These are phyloP conservation scores for Fusarium verticillioides DNA, from an alignment of 2,329 filamentous ascomycete genomes.

Conservation along the genomic window DNA sequence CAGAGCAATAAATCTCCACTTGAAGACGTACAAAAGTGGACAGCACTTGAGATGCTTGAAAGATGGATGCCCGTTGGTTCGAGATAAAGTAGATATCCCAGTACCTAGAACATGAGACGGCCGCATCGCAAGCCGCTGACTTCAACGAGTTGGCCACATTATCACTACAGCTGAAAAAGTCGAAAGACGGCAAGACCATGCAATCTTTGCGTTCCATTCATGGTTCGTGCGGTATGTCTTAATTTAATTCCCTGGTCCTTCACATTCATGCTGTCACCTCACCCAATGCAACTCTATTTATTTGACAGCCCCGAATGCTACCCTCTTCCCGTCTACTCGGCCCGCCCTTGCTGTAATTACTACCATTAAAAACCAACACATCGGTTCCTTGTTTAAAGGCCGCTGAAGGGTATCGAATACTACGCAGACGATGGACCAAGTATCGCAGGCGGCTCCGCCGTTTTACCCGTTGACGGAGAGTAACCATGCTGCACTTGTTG, in stretches of 20 bases:
- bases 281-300: not conserved
- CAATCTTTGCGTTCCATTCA: not conserved
- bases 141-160: not conserved
- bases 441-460: slow-evolving; percentile 26
- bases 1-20: not conserved
- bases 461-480: slow-evolving; percentile 36
- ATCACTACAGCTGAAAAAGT: not conserved
- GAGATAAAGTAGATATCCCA: not conserved
- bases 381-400: not conserved
- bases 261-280: not conserved
- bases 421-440: slow-evolving; percentile 19
- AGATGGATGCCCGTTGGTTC: not conserved
- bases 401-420: not conserved
- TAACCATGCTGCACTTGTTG: slow-evolving; percentile 39
- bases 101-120: not conserved
- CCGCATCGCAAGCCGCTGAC: not conserved
- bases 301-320: slow-evolving; percentile 9
- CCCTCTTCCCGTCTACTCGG: slow-evolving; percentile 1
- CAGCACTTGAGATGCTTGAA: not conserved
- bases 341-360: too few relatives aligned
- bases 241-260: not conserved
- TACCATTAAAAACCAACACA: not conserved
- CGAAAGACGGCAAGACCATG: not conserved
- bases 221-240: not conserved
- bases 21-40: not conserved